Evolutionary conservation across 805 yeast genomes (phyloP).

Genomic region (Pichia ethanolica): DNA sequence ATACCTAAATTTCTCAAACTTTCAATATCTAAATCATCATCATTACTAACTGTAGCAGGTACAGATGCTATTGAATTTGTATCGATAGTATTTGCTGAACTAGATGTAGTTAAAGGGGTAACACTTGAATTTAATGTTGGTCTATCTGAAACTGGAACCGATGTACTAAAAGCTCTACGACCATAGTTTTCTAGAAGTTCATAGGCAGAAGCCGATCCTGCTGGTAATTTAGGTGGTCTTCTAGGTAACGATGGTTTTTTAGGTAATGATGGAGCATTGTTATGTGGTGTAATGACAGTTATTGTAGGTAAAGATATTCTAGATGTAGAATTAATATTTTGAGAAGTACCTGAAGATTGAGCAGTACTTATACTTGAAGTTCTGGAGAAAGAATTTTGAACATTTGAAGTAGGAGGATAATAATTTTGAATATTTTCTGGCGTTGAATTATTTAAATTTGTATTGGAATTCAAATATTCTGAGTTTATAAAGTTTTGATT

Average conservation of each 20-base stretch:
- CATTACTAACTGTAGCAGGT: neutral
- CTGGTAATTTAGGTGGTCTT: conserved; percentile 3
- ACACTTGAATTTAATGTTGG: too few relatives aligned
- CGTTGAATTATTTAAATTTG: neutral
- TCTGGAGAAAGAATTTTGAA: neutral
- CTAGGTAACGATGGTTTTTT: conserved; percentile 5
- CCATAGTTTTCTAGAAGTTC: conserved; percentile 4
- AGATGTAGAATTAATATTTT: neutral
- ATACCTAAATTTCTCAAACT: conserved; percentile 5
- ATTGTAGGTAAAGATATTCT: conserved; percentile 1
- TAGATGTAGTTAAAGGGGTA: too few relatives aligned
- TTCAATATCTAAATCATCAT: conserved; percentile 2
- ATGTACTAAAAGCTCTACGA: conserved; percentile 1
- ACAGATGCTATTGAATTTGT: neutral
- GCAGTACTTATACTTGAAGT: neutral
- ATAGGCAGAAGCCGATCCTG: conserved; percentile 1
- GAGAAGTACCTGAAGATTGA: neutral
- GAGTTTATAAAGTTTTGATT: too few relatives aligned
- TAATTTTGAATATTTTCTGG: neutral
- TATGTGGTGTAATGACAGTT: neutral
- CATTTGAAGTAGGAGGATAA: neutral
- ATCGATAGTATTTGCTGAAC: neutral
- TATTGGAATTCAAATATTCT: neutral
- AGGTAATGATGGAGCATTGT: neutral
- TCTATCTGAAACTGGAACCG: too few relatives aligned